Evolutionary conservation across 164 flowering plant genomes (phyloP).

Genomic region (Kingdonia uniflora): DNA sequence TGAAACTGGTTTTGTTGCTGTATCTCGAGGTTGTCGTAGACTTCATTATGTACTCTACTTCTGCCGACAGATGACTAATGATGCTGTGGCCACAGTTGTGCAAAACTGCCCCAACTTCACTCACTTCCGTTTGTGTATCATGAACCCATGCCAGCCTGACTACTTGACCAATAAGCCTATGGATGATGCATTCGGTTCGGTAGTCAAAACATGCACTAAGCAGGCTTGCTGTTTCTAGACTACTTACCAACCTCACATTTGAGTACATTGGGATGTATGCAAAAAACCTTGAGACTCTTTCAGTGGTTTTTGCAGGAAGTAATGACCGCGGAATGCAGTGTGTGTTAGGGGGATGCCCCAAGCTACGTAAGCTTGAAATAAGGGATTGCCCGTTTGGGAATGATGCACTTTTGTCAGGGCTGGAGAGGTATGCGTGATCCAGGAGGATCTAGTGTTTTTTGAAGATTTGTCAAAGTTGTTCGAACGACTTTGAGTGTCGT

Average conservation of each 20-base stretch:
- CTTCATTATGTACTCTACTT: slow-evolving; percentile 69
- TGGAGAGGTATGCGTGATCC: slow-evolving; percentile 55
- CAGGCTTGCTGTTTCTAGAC: slow-evolving; percentile 78
- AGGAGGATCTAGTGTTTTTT: too few species aligned
- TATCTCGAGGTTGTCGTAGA: slow-evolving; percentile 67
- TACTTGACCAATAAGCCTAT: slow-evolving; percentile 53
- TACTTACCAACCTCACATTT: slow-evolving; percentile 58
- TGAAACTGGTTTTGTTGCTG: slow-evolving; percentile 62
- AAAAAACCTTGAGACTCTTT: slow-evolving; percentile 57
- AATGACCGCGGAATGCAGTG: slow-evolving; percentile 58
- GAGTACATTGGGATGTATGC: slow-evolving; percentile 70
- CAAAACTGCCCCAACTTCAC: slow-evolving; percentile 72
- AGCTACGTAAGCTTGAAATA: slow-evolving; percentile 69
- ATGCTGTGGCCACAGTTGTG: slow-evolving; percentile 53
- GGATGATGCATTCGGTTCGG: slow-evolving; percentile 79
- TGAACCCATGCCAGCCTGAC: slow-evolving; percentile 63
- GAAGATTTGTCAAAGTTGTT: too few species aligned
- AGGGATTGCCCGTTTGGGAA: slow-evolving; percentile 83
- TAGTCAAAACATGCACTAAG: slow-evolving; percentile 53
- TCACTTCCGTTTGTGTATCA: slow-evolving; percentile 73
- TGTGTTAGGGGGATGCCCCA: slow-evolving; percentile 63
- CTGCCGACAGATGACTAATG: slow-evolving; percentile 78
- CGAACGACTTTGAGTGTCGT: too few species aligned
- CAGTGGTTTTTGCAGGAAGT: slow-evolving; percentile 81
- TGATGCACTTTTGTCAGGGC: slow-evolving; percentile 52